Evolutionary conservation across 2,329 filamentous ascomycete species (phyloP), one percentile per base, ranked within the genome.

Genomic region (Talaromyces sp.): DNA sequence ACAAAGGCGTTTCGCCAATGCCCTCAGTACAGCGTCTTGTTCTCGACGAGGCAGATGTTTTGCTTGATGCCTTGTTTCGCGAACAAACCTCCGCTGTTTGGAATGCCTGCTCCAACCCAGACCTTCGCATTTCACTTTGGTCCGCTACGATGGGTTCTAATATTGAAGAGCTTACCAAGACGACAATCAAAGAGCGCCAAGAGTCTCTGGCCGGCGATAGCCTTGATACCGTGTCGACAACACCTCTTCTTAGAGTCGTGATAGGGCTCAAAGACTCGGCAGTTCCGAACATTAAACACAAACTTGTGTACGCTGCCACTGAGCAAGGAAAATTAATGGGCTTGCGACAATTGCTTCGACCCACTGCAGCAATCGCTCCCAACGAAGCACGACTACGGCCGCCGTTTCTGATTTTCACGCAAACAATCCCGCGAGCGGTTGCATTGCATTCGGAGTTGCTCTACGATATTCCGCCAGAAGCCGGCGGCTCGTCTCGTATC

Each of bases 191-290:
- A 43, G 76, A 80, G 9, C 82, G 87, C 38, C 81, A 74, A 56
- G 71, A 75, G 48, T 70, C 63, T 41, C 75, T 81, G 69, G 65
- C 66, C 21, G 3, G 70, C 65, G 48, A 52, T 3, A 27, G 14
- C 26, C 12, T 11, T 17, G 21, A 24, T 26, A 14, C 24, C 2
- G 65, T 68, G 38, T 59, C 63, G n/a, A 66, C 73, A 48, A 29
- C 80, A 77, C 63, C 86, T 81, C 24, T 97, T 2, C 74, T 97
- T 64, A 88, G 94, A 51, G 82, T 97, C 6, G 91, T 99, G 6
- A 91, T 97, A n/a, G 94, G 94, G 4, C 80, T 99, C 54, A 97
- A 97, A 77, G 94, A 99, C 75, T 92, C 92, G 2, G 92, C 93
- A 2, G 89, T 99, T 56, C 92, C 94, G 48, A 96, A 95, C 68